Evolutionary conservation across 2,329 filamentous ascomycete genomes (phyloP).

Genomic region (Pyrenophora graminea): DNA sequence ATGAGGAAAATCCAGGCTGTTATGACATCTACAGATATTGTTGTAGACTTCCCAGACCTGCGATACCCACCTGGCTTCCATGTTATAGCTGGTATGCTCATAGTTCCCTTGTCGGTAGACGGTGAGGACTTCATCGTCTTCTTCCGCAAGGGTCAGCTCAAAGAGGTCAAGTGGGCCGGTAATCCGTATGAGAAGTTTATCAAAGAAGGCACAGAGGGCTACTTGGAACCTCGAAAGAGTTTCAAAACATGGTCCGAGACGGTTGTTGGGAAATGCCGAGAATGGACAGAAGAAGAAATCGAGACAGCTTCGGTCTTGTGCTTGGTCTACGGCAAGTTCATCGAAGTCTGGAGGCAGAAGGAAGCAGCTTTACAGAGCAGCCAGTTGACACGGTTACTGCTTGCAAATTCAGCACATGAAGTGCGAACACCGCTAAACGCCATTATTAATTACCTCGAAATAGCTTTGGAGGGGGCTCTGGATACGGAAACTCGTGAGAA

Average conservation of each 20-base stretch:
- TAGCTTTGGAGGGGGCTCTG: constrained; percentile 78
- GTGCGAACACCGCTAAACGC: constrained; percentile 89
- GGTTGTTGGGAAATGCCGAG: constrained; percentile 77
- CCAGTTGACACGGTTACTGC: constrained; percentile 74
- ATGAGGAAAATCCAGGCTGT: constrained; percentile 76
- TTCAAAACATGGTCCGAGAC: constrained; percentile 83
- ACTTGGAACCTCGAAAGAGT: constrained; percentile 76
- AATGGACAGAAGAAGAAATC: constrained; percentile 87
- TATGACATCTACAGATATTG: constrained; percentile 75
- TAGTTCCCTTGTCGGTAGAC: constrained; percentile 76
- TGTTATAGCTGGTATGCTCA: constrained; percentile 75
- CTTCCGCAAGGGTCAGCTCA: constrained; percentile 76
- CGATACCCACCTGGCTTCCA: constrained; percentile 79
- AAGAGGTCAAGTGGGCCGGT: constrained; percentile 82
- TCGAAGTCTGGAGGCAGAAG: constrained; percentile 91
- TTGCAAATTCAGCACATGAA: constrained; percentile 90
- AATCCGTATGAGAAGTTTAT: constrained; percentile 83
- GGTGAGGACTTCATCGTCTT: constrained; percentile 89
- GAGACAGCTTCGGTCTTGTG: constrained; percentile 88
- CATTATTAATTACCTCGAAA: constrained; percentile 93
- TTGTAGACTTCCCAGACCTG: constrained; percentile 78
- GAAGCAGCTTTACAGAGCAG: constrained; percentile 82
- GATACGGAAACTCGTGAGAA: constrained; percentile 86
- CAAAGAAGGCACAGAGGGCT: constrained; percentile 71
- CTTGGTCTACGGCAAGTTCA: constrained; percentile 86